These are phyloP conservation scores for Mimosa pudica DNA, from an alignment of 306 rosid species.

Conservation along the genomic window DNA sequence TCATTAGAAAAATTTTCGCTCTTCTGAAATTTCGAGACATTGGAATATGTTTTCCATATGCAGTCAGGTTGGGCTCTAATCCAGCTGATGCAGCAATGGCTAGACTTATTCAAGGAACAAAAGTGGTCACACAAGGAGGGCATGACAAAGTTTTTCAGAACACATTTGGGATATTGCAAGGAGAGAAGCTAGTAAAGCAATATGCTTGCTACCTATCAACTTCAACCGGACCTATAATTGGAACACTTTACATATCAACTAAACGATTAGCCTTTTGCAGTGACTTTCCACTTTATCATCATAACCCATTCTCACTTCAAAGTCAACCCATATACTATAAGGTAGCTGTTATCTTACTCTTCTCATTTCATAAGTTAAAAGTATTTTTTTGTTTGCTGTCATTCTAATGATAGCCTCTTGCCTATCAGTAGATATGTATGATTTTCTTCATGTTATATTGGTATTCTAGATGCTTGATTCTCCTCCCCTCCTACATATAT, in stretches of 20 bases:
- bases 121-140: constrained; percentile 66
- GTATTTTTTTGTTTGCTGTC: background rate
- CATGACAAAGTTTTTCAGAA: constrained; percentile 58
- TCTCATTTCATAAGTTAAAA: background rate
- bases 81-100: constrained; percentile 76
- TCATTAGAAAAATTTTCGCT: background rate
- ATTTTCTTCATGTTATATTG: background rate
- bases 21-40: background rate
- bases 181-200: constrained; percentile 62
- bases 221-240: constrained; percentile 64
- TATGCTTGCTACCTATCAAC: constrained; percentile 74
- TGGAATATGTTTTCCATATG: constrained; percentile 40
- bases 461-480: background rate
- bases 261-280: constrained; percentile 79
- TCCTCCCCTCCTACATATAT: background rate
- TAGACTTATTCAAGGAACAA: constrained; percentile 67
- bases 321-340: constrained; percentile 54
- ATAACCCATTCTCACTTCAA: constrained; percentile 47
- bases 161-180: constrained; percentile 49
- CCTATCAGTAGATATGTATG: background rate
- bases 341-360: constrained; percentile 45
- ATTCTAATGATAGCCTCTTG: background rate
- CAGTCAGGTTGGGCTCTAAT: constrained; percentile 62
- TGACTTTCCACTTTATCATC: constrained; percentile 56
- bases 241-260: constrained; percentile 61